Base-by-base conservation (phyloP, 441 rosid genomes). In the Omphalea diandra region DNA sequence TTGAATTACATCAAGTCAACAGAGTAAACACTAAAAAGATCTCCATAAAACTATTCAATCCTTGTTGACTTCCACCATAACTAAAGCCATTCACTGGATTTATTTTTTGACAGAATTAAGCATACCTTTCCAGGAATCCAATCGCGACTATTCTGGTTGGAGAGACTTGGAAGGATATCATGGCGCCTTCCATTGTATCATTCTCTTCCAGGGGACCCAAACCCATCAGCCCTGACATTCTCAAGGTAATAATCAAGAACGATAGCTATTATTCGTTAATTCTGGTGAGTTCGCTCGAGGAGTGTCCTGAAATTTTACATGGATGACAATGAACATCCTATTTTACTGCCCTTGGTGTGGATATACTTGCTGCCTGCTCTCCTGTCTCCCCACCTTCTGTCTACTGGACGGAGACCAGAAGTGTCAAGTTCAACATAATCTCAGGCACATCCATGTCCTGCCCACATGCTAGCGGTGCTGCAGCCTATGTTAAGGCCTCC, bases 391-490 rank as follows among this genome's bases (percentile, higher is more conserved):
- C 67, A 17, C 70, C 81, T 65, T 73, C 81, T 9, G 17, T 18
- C 18, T 70, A 77, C 6, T 81, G 68, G 17, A 76, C 75, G 18
- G 93, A 87, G 68, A 78, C 71, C 2, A 49, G 53, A 15, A 73
- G 72, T 8, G 78, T 86, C 15, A 66, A 77, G 3, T 93, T 72
- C 79, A 86, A 85, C 67, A 77, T 91, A 32, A 75, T 87, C 47
- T 94, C 96, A 0, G 96, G 97, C 50, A 89, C 97, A 64, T 94
- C 98, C 68, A 94, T 91, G 97, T 79, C 98, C 5, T 85, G 96
- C 75, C 97, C 98, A 3, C 97, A 94, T 2, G 89, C 85, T 29
- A 80, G 91, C 12, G 97, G 83, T 11, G 79, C 85, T 27, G 95
- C 88, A 20, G 90, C 93, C 0, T 66, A 81, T 3, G 77, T 91